Evolutionary conservation across 805 yeast species (phyloP).

Genomic region (fission yeast (Schizosaccharomyces pombe)): DNA sequence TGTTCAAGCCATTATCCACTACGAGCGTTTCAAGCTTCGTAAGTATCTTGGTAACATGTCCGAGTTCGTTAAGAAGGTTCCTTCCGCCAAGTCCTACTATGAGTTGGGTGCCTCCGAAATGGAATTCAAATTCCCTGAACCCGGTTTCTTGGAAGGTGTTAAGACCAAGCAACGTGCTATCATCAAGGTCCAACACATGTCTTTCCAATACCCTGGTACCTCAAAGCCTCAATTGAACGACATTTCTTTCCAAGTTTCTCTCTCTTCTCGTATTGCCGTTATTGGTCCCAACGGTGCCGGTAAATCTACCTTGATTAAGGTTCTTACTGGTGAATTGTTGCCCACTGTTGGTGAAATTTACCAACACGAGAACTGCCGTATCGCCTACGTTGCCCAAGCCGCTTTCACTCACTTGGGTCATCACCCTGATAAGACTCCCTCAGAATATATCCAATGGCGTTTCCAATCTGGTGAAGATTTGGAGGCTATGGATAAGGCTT

Average conservation of each 20-base stretch:
- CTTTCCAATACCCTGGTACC: conserved; percentile 99
- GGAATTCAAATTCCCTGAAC: conserved; percentile 96
- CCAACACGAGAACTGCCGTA: conserved; percentile 98
- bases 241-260: conserved; percentile 94
- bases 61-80: conserved; percentile 95
- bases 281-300: conserved; percentile 99
- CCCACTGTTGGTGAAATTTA: conserved; percentile 97
- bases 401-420: conserved; percentile 98
- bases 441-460: conserved; percentile 99
- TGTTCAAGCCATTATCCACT: conserved; percentile 94
- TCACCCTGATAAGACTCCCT: conserved; percentile 97
- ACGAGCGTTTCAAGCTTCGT: conserved; percentile 98
- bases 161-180: conserved; percentile 99
- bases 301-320: conserved; percentile 95
- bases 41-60: conserved; percentile 99
- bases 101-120: conserved; percentile 95
- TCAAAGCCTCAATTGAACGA: conserved; percentile 77
- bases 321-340: conserved; percentile 95
- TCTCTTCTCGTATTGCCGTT: conserved; percentile 98
- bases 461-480: conserved; percentile 99
- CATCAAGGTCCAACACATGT: conserved; percentile 89
- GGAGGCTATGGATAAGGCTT: conserved; percentile 99
- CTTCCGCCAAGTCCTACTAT: conserved; percentile 95
- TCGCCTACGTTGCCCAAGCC: conserved; percentile 98
- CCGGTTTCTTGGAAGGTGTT: conserved; percentile 99